These are phyloP conservation scores for Quercus mongolica DNA, from an alignment of 306 rosid genomes.

Conservation along the genomic window DNA sequence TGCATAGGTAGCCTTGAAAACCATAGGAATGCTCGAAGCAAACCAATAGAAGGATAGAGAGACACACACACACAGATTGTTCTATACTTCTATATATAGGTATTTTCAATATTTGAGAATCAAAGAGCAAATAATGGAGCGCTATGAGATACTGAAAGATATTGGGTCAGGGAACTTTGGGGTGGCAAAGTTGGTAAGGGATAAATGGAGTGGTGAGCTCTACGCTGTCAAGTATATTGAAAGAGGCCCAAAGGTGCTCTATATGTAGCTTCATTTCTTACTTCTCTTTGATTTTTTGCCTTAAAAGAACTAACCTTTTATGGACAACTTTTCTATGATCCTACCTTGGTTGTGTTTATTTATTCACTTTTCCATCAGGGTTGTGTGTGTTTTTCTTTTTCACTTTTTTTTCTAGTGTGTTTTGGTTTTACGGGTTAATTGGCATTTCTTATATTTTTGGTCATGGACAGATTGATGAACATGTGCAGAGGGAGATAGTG, in stretches of 20 bases:
- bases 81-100: no score
- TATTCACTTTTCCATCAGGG: not conserved
- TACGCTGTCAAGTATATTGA: constrained; percentile 92
- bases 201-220: constrained; percentile 68
- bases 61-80: not conserved
- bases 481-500: constrained; percentile 93
- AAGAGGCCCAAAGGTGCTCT: constrained; percentile 76
- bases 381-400: constrained; percentile 8
- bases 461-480: constrained; percentile 75
- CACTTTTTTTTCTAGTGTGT: not conserved
- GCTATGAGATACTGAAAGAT: constrained; percentile 74
- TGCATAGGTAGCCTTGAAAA: constrained; percentile 31
- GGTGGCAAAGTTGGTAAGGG: constrained; percentile 82
- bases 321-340: not conserved
- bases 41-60: constrained; percentile 24
- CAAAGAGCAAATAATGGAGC: constrained; percentile 46
- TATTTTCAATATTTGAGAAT: no score
- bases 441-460: not conserved
- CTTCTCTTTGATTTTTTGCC: not conserved
- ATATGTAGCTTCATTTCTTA: not conserved
- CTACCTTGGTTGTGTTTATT: not conserved
- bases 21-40: constrained; percentile 32
- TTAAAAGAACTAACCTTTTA: not conserved
- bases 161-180: constrained; percentile 98
- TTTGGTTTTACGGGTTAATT: not conserved